Evolutionary conservation across 2,329 filamentous ascomycete species (phyloP).

Genomic region (Arthrobotrys pseudoclavata): DNA sequence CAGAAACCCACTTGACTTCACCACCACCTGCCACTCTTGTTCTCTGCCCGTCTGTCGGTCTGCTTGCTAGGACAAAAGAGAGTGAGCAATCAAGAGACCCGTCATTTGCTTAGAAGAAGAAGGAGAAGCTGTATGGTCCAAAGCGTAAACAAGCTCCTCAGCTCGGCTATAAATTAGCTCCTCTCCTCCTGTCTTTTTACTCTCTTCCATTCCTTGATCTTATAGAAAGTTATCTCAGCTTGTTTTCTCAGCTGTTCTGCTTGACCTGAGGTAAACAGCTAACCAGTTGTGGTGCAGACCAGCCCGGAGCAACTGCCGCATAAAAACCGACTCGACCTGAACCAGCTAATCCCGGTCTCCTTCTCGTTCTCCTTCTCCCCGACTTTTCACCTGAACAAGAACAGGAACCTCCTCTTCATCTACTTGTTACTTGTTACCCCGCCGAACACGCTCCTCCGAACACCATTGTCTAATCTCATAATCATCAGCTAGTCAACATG

Average conservation of each 20-base stretch:
- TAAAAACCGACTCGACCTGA: conserved; percentile 10
- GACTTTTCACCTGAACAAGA: conserved; percentile 3
- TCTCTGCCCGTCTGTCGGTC: background rate
- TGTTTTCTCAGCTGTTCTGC: too few relatives aligned
- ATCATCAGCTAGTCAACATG: conserved; percentile 34
- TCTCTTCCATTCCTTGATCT: background rate
- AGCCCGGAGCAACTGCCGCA: conserved; percentile 14
- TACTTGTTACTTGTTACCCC: background rate
- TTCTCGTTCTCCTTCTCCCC: conserved; percentile 17
- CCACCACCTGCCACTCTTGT: background rate
- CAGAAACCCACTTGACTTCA: background rate
- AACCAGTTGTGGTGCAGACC: conserved; percentile 9
- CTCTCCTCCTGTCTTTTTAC: background rate
- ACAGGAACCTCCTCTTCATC: background rate
- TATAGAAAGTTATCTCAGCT: too few relatives aligned
- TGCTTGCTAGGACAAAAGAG: background rate
- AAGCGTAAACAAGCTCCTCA: conserved; percentile 34
- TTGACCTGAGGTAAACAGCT: background rate
- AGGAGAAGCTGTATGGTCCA: background rate
- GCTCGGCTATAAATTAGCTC: conserved; percentile 38
- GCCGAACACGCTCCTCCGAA: conserved; percentile 1
- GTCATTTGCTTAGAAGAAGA: background rate
- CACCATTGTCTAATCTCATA: background rate
- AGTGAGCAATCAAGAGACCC: background rate
- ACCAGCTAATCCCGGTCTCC: background rate